A percentile compares a stretch with the other conserved stretches of the same genome.
These are phyloP conservation scores for Phlebiopsis flavidoalba DNA, from an alignment of 768 basidiomycete species.

Conservation along the genomic window DNA sequence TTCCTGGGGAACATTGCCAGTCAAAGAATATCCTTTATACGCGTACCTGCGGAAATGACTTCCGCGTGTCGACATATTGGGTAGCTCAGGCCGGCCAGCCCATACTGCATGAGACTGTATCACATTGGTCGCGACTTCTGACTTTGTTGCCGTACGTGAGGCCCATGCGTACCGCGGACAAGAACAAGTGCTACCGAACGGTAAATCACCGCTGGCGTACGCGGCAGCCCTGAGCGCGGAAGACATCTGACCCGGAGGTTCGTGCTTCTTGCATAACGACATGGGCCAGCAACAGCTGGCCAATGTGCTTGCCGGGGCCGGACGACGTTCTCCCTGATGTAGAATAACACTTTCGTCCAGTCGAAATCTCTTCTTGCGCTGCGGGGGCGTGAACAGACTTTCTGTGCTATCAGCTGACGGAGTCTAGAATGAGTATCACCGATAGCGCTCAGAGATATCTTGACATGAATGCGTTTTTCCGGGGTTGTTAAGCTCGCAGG, in stretches of 20 bases:
- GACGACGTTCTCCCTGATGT: neutral
- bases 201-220: neutral
- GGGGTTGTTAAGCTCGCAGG: neutral
- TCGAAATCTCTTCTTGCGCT: neutral
- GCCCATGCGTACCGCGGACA: neutral
- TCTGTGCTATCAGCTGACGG: constrained; percentile 3
- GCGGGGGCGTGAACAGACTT: neutral
- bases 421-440: constrained; percentile 1
- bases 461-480: neutral
- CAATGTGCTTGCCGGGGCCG: neutral
- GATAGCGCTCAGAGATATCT: neutral
- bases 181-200: constrained; percentile 4
- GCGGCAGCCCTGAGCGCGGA: neutral
- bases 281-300: neutral
- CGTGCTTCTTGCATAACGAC: constrained; percentile 1
- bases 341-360: neutral
- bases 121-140: neutral
- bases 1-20: neutral
- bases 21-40: neutral
- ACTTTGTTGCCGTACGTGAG: neutral
- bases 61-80: neutral
- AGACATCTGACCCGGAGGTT: constrained; percentile 5
- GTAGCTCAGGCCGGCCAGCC: neutral
- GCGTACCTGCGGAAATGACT: neutral
- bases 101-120: neutral